Conservation (phyloP, 176 grass and related monocot genomes). For the Phragmites australis region DNA sequence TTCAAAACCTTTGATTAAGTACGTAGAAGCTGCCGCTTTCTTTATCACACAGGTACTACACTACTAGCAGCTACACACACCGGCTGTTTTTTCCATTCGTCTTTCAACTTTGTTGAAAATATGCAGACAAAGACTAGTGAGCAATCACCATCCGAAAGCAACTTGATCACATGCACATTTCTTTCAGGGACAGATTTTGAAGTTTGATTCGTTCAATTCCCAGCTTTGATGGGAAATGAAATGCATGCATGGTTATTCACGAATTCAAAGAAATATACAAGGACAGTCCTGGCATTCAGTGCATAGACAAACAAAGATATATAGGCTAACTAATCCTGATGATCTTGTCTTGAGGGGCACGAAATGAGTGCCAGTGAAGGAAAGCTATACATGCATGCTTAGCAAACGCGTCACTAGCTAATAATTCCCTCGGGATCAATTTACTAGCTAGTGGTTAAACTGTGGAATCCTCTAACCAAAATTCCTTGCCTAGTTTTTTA, state of each 20-base stretch:
- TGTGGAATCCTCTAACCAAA: constrained; percentile 26
- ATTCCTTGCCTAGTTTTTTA: neutral
- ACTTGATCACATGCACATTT: neutral
- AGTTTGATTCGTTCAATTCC: constrained; percentile 4
- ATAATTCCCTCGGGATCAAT: constrained; percentile 62
- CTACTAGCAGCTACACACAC: neutral
- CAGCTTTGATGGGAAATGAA: neutral
- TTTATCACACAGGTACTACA: neutral
- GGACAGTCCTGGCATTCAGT: constrained; percentile 48
- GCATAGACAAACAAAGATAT: neutral
- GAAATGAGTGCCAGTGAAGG: constrained; percentile 58
- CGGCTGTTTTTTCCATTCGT: too few relatives aligned
- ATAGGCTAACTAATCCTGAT: constrained; percentile 5
- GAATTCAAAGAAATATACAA: constrained; percentile 6
- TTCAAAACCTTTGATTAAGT: neutral
- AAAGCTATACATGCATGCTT: constrained; percentile 33
- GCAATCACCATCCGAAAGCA: constrained; percentile 3
- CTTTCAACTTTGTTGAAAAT: neutral
- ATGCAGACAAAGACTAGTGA: neutral
- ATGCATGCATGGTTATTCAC: neutral
- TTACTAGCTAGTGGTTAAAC: neutral
- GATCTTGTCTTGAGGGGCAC: neutral
- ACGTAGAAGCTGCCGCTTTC: neutral
- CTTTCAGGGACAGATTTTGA: neutral
- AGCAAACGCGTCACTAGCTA: constrained; percentile 21